A percentile compares a stretch with the other conserved stretches of the same genome.
Evolutionary conservation across 192 early-diverging fungal genomes (phyloP).

Genomic region (Entrophospora sp.): DNA sequence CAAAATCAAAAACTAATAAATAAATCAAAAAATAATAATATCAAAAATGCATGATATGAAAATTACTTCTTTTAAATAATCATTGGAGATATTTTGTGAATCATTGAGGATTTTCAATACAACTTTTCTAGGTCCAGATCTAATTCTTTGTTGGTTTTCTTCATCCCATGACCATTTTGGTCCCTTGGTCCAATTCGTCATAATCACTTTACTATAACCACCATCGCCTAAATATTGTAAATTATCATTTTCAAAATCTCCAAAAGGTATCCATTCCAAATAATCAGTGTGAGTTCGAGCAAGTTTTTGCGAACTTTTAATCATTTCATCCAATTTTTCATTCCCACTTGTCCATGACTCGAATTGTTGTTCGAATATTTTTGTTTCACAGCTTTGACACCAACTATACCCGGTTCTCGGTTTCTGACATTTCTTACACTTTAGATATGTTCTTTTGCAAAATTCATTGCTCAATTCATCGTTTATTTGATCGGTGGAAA

Average conservation of each 20-base stretch:
- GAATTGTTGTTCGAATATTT: neutral
- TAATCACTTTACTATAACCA: neutral
- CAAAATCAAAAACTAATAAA: neutral
- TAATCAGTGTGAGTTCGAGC: neutral
- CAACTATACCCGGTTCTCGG: constrained; percentile 9
- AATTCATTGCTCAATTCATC: neutral
- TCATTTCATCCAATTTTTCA: constrained; percentile 3
- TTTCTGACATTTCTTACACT: neutral
- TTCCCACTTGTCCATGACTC: constrained; percentile 3
- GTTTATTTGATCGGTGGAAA: neutral
- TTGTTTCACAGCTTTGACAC: constrained; percentile 1
- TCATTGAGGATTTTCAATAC: neutral
- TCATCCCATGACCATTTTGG: constrained; percentile 8
- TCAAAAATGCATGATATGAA: no score
- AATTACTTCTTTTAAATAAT: constrained; percentile 8
- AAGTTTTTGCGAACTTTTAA: neutral
- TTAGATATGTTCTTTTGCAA: neutral
- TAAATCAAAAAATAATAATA: neutral
- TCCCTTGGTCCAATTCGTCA: neutral
- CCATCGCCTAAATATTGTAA: neutral
- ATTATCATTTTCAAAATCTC: neutral
- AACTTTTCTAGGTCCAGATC: constrained; percentile 2
- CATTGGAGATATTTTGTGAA: constrained; percentile 4
- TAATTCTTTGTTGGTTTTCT: neutral
- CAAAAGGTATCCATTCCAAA: constrained; percentile 14